These are phyloP conservation scores for Kluyveromyces sp. DNA, from an alignment of 1,139 yeast species.

Conservation along the genomic window DNA sequence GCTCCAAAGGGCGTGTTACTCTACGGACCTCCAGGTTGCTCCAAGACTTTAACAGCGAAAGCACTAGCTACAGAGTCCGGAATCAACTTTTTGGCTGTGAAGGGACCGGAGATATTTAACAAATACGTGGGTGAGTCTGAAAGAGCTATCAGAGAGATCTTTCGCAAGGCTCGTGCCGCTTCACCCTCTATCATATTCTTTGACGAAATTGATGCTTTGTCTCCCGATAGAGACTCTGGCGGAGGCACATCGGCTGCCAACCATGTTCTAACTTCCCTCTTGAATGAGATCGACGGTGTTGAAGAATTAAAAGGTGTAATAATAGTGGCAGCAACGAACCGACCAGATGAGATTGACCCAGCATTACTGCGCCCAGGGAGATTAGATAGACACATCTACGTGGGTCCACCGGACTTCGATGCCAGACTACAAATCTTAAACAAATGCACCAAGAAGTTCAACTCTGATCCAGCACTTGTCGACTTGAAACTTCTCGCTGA, in stretches of 20 bases:
- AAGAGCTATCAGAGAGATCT: constrained; percentile 78
- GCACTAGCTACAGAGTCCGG: constrained; percentile 96
- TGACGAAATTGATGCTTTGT: constrained; percentile 91
- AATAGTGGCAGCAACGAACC: constrained; percentile 88
- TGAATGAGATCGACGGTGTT: constrained; percentile 94
- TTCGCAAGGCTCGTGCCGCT: constrained; percentile 87
- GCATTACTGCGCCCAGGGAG: constrained; percentile 93
- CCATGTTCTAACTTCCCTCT: constrained; percentile 78
- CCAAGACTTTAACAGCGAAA: constrained; percentile 88
- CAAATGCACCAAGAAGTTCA: constrained; percentile 57
- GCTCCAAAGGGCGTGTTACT: constrained; percentile 89
- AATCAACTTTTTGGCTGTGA: constrained; percentile 82
- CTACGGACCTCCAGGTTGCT: constrained; percentile 97
- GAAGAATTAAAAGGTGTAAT: constrained; percentile 91
- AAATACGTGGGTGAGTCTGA: constrained; percentile 95
- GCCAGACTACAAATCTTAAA: constrained; percentile 72
- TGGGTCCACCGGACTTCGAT: constrained; percentile 76
- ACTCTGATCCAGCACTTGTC: constrained; percentile 38
- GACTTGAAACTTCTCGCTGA: constrained; percentile 50
- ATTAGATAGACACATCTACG: constrained; percentile 85
- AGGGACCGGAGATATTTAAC: constrained; percentile 92
- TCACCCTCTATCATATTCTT: constrained; percentile 88
- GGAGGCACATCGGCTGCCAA: constrained; percentile 67
- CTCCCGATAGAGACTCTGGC: constrained; percentile 63
- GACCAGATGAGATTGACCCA: constrained; percentile 88